Evolutionary conservation across 352 stramenopile species (phyloP).

Genomic region (Discostella stelligera): DNA sequence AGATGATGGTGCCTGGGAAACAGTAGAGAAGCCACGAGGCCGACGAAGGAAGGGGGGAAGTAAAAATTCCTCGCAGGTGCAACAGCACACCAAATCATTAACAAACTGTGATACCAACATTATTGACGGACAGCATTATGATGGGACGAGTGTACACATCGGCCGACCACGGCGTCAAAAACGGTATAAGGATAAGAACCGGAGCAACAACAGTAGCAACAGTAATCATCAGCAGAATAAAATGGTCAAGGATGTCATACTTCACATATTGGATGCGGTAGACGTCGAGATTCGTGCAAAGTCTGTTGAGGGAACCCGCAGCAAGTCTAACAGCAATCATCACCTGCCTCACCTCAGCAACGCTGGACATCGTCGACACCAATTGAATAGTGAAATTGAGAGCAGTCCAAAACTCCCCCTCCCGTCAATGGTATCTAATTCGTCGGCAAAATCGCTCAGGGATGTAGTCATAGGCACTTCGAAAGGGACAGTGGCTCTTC

Average conservation of each 20-base stretch:
- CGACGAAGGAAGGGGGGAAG: slow-evolving; percentile 23
- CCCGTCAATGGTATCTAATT: slow-evolving; percentile 5
- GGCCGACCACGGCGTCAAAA: slow-evolving; percentile 5
- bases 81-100: slow-evolving; percentile 11
- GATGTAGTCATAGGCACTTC: slow-evolving; percentile 30
- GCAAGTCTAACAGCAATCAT: slow-evolving; percentile 6
- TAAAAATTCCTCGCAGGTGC: slow-evolving; percentile 11
- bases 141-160: slow-evolving; percentile 16
- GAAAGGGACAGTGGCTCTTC: background rate
- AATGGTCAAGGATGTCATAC: slow-evolving; percentile 38
- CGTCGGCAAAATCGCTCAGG: slow-evolving; percentile 16
- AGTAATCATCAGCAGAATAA: slow-evolving; percentile 24
- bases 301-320: slow-evolving; percentile 4
- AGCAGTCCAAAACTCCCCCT: background rate
- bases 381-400: background rate
- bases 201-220: slow-evolving; percentile 11
- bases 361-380: slow-evolving; percentile 24
- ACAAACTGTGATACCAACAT: slow-evolving; percentile 14
- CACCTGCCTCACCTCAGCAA: slow-evolving; percentile 11
- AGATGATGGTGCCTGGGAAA: slow-evolving; percentile 41
- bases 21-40: slow-evolving; percentile 38
- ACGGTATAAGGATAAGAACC: slow-evolving; percentile 10
- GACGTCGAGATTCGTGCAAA: slow-evolving; percentile 24
- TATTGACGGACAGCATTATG: slow-evolving; percentile 19
- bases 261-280: slow-evolving; percentile 40